Evolutionary conservation across 2,329 filamentous ascomycete species (phyloP).

Genomic region (Lecanicillium sp.): DNA sequence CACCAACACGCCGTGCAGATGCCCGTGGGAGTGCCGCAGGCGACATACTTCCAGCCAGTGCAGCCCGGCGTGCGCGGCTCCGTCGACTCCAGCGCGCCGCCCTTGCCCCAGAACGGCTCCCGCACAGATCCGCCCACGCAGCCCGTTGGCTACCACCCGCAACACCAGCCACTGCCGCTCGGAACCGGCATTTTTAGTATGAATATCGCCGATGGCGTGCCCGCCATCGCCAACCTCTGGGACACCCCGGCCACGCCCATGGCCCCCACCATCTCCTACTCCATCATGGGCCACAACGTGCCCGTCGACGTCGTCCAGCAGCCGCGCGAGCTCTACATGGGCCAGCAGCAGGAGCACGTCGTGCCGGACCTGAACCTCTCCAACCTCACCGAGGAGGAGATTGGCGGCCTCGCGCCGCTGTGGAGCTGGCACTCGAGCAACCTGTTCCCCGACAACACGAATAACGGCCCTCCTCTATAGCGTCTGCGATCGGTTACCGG

Average conservation of each 20-base stretch:
- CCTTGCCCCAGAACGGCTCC: background rate
- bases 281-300: constrained; percentile 11
- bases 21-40: background rate
- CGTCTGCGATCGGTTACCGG: background rate
- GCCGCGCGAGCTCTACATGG: constrained; percentile 4
- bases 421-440: constrained; percentile 22
- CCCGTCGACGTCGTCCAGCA: constrained; percentile 7
- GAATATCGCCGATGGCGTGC: constrained; percentile 4
- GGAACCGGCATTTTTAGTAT: constrained; percentile 10
- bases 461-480: background rate
- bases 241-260: constrained; percentile 1
- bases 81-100: background rate
- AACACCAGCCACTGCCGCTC: constrained; percentile 1
- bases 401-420: constrained; percentile 20
- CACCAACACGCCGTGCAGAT: background rate
- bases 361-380: constrained; percentile 17
- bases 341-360: constrained; percentile 6
- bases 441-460: constrained; percentile 17
- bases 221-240: constrained; percentile 12
- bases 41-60: constrained; percentile 3
- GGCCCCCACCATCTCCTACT: constrained; percentile 7
- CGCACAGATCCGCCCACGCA: background rate
- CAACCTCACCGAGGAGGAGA: constrained; percentile 19
- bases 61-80: background rate
- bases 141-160: background rate